Conservation (phyloP, 2,329 filamentous ascomycete species). For the Diplocarpon mali region DNA sequence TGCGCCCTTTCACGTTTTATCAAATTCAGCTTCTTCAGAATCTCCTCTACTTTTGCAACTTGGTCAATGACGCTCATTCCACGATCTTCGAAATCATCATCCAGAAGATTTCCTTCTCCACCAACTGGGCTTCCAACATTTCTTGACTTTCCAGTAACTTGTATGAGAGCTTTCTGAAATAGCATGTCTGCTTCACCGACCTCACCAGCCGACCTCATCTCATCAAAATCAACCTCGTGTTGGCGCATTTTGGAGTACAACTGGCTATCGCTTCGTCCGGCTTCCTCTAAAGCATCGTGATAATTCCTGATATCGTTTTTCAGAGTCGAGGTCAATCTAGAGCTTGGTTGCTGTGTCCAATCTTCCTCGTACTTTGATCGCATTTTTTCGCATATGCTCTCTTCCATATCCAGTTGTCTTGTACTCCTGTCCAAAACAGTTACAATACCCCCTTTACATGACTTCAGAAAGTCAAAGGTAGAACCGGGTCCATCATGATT, state of each 20-base stretch:
- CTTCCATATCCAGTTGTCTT: slow-evolving; percentile 91
- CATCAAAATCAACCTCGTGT: slow-evolving; percentile 80
- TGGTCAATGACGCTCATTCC: slow-evolving; percentile 77
- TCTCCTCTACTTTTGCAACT: slow-evolving; percentile 77
- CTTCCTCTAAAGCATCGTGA: slow-evolving; percentile 79
- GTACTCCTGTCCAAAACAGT: slow-evolving; percentile 65
- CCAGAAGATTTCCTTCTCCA: slow-evolving; percentile 66
- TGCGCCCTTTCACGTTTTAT: slow-evolving; percentile 87
- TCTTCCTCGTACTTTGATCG: slow-evolving; percentile 90
- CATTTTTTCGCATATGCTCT: slow-evolving; percentile 99
- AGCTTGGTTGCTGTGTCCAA: slow-evolving; percentile 96
- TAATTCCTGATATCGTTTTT: slow-evolving; percentile 82
- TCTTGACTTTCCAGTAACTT: slow-evolving; percentile 53
- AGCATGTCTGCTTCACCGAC: slow-evolving; percentile 77
- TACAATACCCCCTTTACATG: slow-evolving; percentile 66
- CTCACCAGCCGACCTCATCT: slow-evolving; percentile 85
- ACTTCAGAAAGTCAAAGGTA: slow-evolving; percentile 69
- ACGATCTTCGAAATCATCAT: slow-evolving; percentile 80
- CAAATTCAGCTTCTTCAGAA: slow-evolving; percentile 81
- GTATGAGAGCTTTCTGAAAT: slow-evolving; percentile 78
- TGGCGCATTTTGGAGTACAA: slow-evolving; percentile 75
- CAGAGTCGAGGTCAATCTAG: slow-evolving; percentile 75
- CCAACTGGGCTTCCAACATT: slow-evolving; percentile 46
- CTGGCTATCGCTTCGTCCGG: slow-evolving; percentile 73
- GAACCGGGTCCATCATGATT: slow-evolving; percentile 69